These are phyloP conservation scores for Xylaria castorea DNA, from an alignment of 495 filamentous ascomycete species.

Conservation along the genomic window DNA sequence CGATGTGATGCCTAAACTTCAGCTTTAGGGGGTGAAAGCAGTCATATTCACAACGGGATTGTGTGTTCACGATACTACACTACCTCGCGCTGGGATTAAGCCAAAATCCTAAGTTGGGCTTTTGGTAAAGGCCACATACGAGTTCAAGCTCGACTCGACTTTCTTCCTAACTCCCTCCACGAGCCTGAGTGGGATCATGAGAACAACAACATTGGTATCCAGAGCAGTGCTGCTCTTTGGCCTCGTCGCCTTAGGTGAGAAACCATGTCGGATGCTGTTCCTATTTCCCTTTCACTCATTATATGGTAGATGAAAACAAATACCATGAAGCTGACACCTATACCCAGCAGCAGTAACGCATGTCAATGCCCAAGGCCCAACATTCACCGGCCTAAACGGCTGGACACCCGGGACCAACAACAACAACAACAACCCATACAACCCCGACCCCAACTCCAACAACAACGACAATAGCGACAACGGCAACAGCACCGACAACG, in stretches of 20 bases:
- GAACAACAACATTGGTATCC: neutral
- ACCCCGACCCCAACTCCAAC: conserved; percentile 15
- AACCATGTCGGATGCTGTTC: neutral
- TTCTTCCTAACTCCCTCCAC: neutral
- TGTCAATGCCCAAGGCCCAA: neutral
- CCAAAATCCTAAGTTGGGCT: neutral
- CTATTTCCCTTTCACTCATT: neutral
- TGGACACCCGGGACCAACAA: neutral
- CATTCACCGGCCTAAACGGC: neutral
- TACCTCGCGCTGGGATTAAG: neutral
- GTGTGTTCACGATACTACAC: neutral
- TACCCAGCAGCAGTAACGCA: conserved; percentile 5
- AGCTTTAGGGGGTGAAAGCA: neutral
- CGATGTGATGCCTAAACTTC: neutral
- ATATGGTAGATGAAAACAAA: no score
- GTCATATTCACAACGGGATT: neutral
- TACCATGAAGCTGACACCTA: neutral
- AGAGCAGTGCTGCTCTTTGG: conserved; percentile 13
- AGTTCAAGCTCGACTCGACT: neutral
- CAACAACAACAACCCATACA: conserved; percentile 6
- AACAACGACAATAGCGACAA: neutral
- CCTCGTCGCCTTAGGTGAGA: conserved; percentile 18
- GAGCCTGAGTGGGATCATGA: conserved; percentile 1
- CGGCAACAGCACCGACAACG: neutral
- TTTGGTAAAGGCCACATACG: neutral